Conservation (phyloP, 768 basidiomycete genomes). For the Xerocomellus chrysenteron region DNA sequence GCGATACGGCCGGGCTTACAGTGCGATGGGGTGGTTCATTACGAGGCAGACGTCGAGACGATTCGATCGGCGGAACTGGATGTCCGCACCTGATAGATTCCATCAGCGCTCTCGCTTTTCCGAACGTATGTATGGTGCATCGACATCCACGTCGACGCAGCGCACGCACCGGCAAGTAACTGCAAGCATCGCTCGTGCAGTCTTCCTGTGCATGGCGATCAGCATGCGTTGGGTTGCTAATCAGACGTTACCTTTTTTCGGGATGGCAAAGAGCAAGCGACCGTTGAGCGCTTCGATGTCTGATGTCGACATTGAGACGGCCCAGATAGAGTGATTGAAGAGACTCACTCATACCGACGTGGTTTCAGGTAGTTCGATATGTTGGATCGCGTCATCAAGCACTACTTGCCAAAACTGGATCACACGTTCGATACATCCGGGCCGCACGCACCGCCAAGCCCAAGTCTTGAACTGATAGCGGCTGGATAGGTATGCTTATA, state of each 20-base stretch:
- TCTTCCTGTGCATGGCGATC: conserved; percentile 52
- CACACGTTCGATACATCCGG: neutral
- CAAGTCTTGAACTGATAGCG: no score
- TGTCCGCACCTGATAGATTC: conserved; percentile 73
- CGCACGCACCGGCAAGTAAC: conserved; percentile 69
- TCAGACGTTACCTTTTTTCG: conserved; percentile 80
- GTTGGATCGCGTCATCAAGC: no score
- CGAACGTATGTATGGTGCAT: neutral
- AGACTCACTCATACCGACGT: conserved; percentile 26
- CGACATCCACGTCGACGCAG: neutral
- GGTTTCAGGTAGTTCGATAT: neutral
- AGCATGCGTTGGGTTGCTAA: neutral
- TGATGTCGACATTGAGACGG: conserved; percentile 14
- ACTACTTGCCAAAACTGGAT: neutral
- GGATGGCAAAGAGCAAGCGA: conserved; percentile 89
- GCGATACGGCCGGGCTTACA: conserved; percentile 52
- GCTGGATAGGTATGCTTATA: no score
- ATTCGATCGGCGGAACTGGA: conserved; percentile 86
- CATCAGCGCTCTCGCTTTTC: neutral
- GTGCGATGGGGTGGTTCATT: conserved; percentile 87
- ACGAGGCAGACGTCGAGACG: conserved; percentile 93
- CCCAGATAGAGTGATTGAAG: rapidly evolving
- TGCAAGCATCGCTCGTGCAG: conserved; percentile 89
- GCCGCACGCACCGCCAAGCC: no score
- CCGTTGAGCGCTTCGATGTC: conserved; percentile 82